phyloP scores from a whole-genome alignment of 2,329 filamentous ascomycete species.

The Stemphylium vesicarium region DNA sequence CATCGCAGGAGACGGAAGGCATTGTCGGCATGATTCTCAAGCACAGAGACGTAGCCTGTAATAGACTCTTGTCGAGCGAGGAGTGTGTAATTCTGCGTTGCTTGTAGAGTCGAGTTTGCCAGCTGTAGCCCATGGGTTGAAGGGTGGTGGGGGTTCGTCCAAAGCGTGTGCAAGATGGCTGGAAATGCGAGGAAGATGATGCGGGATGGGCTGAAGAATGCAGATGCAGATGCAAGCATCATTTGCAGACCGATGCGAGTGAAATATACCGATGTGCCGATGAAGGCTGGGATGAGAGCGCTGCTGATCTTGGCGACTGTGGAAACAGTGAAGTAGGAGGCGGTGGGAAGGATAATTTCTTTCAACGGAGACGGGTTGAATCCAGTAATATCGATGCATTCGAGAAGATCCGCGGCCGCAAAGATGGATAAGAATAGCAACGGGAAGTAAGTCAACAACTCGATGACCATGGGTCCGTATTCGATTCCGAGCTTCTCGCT shows the following conservation, averaged over 20 bases:
- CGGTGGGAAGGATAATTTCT: constrained; percentile 70
- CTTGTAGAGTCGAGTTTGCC: constrained; percentile 69
- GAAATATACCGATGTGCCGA: constrained; percentile 69
- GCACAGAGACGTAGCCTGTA: constrained; percentile 90
- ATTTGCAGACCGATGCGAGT: constrained; percentile 77
- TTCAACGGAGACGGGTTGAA: constrained; percentile 64
- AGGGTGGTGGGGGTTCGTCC: constrained; percentile 76
- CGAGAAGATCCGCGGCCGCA: constrained; percentile 60
- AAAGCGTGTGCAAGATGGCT: constrained; percentile 72
- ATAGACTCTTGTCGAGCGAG: constrained; percentile 83
- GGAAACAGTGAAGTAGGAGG: constrained; percentile 70
- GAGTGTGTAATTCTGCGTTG: constrained; percentile 71
- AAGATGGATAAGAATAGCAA: constrained; percentile 51
- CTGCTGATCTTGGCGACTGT: constrained; percentile 52
- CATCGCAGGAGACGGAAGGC: constrained; percentile 85
- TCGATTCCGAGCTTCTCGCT: constrained; percentile 71
- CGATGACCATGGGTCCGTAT: constrained; percentile 77
- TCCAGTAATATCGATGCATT: constrained; percentile 63
- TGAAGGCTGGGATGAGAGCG: constrained; percentile 53
- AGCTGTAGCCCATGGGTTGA: constrained; percentile 64
- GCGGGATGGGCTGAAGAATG: constrained; percentile 71
- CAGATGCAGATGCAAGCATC: constrained; percentile 68
- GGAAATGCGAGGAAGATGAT: constrained; percentile 72
- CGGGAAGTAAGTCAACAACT: constrained; percentile 71
- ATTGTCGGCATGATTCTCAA: constrained; percentile 71